A percentile compares a stretch with the other conserved stretches of the same genome.
Evolutionary conservation across 2,329 filamentous ascomycete species (phyloP).

Genomic region (Podosphaera fusca): DNA sequence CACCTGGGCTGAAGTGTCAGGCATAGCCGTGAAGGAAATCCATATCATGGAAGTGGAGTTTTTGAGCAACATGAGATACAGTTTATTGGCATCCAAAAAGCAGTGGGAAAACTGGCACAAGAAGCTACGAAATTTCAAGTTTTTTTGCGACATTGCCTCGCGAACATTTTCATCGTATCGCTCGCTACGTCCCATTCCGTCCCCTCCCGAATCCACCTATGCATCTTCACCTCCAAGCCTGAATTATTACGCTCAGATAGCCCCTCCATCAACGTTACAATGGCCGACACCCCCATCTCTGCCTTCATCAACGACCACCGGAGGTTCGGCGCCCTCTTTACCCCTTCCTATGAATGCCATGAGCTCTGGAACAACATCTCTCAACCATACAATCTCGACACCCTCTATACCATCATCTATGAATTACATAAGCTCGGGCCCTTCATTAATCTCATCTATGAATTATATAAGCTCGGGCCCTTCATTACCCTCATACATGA

Average conservation of each 20-base stretch:
- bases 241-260: slow-evolving; percentile 4
- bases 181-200: slow-evolving; percentile 14
- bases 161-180: slow-evolving; percentile 9
- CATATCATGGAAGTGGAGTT: slow-evolving; percentile 99
- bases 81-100: slow-evolving; percentile 60
- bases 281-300: no score
- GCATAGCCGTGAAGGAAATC: slow-evolving; percentile 80
- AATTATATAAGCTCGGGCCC: no score
- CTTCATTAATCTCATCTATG: no score
- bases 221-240: slow-evolving; percentile 24
- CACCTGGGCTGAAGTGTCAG: slow-evolving; percentile 95
- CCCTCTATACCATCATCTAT: no score
- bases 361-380: no score
- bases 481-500: no score
- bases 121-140: slow-evolving; percentile 60
- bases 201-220: slow-evolving; percentile 17
- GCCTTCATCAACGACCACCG: no score
- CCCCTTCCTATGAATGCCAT: no score
- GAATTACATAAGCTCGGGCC: no score
- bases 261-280: no score
- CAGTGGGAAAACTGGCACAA: slow-evolving; percentile 77
- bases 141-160: slow-evolving; percentile 26
- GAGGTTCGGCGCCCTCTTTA: no score
- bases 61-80: slow-evolving; percentile 93
- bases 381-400: no score